Base-by-base conservation (phyloP, 441 rosid species). In the Erodium moschatum region DNA sequence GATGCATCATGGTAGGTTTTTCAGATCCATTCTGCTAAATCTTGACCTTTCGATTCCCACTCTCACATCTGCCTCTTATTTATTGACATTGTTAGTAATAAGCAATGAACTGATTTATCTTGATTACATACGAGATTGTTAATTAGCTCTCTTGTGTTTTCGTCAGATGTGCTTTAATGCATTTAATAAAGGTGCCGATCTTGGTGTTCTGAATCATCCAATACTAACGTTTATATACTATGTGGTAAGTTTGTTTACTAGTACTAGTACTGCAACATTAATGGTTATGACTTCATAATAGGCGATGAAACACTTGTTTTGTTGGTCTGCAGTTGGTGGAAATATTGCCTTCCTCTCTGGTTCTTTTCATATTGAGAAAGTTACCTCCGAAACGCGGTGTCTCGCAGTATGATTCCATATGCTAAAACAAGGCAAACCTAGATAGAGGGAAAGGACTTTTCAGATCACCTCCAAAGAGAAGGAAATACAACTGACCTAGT, bases 291-390 rank as follows among this genome's bases (percentile, higher is more conserved):
- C 16, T n/a, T 24, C 27, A 24, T 24, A 24, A 29, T 13, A 13
- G 50, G 50, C 2, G 50, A 44, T 44, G 50, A 35, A 46, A 72
- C 71, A 21, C 20, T 10, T 67, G 33, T 56, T 72, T 8, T 18
- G 70, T 64, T 38, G 29, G 33, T 31, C 58, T 74, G 77, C 89
- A 91, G 97, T 80, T 89, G 79, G 94, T 85, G 81, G 97, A 89
- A 85, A 87, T 91, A 75, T 67, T 89, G 70, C 97, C 97, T 24
- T 91, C 96, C 5, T 79, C 88, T 12, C 69, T 91, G 81, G 96
- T 87, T 65, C 96, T 89, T 64, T 89, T 89, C 83, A 85, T 89
- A 66, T 75, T 91, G 82, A 84, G 94, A 84, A 91, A 91, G 83
- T 75, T 91, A 77, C 96, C 96, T 24, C 92, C 97, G 16, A 87